Evolutionary conservation across 306 rosid species (phyloP), one percentile per base, ranked within the genome.

Genomic region (barrel medic (Medicago truncatula)): DNA sequence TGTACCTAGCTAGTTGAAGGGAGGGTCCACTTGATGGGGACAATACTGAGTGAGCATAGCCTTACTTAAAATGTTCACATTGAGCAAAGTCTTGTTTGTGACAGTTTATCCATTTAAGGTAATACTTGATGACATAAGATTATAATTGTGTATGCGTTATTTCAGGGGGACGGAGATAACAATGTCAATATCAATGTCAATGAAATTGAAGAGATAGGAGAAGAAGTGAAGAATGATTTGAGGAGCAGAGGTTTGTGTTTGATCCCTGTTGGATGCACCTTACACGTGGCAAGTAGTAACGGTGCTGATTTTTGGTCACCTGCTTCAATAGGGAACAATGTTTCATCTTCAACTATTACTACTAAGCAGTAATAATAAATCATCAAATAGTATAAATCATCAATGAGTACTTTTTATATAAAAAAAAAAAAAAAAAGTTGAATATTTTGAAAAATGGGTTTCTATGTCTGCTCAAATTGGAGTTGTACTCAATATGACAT

Each of bases 301-400:
- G 96, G 96, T 56, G 97, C 98, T 54, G 98, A 95, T 87, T 90
- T 87, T 75, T 95, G 98, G 98, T 90, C 96, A 40, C 88, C 97
- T 9, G 86, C 91, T 15, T 79, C 86, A 2, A 77, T 85, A 89
- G 86, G 67, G 50, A 81, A 59, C 76, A 64, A 76, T 65, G 71
- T 14, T 56, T 61, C 77, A 38, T 46, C 89, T 0, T 67, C 54
- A 15, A 9, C 13, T 21, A 71, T 83, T 15, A 9, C 50, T 3
- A 46, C 50, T 3, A 46, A 60, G 44, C 57, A 58, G 74, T 71
- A 60, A n/a, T 1, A 83, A 78, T 47, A 1, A 50, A 62, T 28
- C 0, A 62, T 28, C 0, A 2, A 47, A 50, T 23, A 23, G 28
- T 17, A 8, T 16, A 10, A 54, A 69, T 46, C 36, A 69, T 46